phyloP scores from a whole-genome alignment of 352 stramenopile genomes.

The Pythium pyrilobum region DNA sequence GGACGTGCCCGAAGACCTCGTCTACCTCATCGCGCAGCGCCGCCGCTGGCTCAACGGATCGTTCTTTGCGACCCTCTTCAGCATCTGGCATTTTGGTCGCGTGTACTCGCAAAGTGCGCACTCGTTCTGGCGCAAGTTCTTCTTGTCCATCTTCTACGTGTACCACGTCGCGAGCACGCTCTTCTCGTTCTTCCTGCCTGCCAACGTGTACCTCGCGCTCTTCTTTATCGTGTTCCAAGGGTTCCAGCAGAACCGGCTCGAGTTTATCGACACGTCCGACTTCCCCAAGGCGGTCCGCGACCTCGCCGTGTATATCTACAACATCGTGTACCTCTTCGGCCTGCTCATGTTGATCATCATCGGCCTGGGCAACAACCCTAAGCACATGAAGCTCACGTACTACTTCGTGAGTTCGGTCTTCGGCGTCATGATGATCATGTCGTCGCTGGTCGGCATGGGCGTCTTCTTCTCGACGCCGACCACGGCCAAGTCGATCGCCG shows the following conservation, averaged over 20 bases:
- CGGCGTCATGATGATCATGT: constrained; percentile 77
- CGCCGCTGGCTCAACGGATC: constrained; percentile 84
- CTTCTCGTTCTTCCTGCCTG: constrained; percentile 70
- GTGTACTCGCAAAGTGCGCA: constrained; percentile 83
- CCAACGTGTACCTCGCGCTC: constrained; percentile 80
- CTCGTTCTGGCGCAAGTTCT: constrained; percentile 61
- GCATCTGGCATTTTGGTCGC: constrained; percentile 78
- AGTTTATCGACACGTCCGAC: constrained; percentile 74
- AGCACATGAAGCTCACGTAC: constrained; percentile 86
- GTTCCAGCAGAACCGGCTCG: constrained; percentile 82
- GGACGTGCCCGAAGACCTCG: constrained; percentile 76
- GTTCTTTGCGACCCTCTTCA: constrained; percentile 87
- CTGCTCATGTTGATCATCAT: constrained; percentile 85
- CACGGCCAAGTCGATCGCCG: constrained; percentile 45
- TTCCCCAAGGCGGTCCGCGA: constrained; percentile 56
- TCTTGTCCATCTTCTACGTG: constrained; percentile 66
- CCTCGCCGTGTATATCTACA: constrained; percentile 70
- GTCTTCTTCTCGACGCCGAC: constrained; percentile 66
- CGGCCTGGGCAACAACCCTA: constrained; percentile 80
- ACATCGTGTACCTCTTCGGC: constrained; percentile 71
- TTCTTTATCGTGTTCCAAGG: constrained; percentile 87
- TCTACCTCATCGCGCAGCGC: constrained; percentile 81
- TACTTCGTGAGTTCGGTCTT: constrained; percentile 73
- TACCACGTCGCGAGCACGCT: constrained; percentile 72
- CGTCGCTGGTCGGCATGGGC: constrained; percentile 59